Percentiles rank a stretch among this genome's conserved stretches.
Evolutionary conservation across 768 basidiomycete species (phyloP).

Genomic region (Naganishia antarctica): DNA sequence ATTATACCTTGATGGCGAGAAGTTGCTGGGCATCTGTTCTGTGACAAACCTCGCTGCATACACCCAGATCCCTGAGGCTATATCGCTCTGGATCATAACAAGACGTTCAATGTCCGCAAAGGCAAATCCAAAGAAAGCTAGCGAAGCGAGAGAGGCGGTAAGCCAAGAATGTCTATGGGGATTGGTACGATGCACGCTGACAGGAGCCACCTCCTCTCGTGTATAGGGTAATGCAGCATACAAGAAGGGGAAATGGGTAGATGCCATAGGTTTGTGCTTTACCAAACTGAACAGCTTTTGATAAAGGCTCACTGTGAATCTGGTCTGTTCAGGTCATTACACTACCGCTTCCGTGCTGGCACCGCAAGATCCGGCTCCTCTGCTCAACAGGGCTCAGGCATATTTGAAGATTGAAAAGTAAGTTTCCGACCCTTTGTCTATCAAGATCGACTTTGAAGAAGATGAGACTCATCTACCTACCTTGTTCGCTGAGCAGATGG

Average conservation of each 20-base stretch:
- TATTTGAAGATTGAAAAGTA: conserved; percentile 94
- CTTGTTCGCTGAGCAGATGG: no score
- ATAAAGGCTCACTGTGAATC: neutral
- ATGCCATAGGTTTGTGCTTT: conserved; percentile 62
- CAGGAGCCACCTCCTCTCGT: neutral
- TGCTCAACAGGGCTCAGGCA: conserved; percentile 82
- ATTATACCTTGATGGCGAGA: no score
- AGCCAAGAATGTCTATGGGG: neutral
- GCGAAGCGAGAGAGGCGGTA: conserved; percentile 17
- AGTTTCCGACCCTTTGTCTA: no score
- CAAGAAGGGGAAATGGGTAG: conserved; percentile 70
- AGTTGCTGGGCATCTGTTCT: no score
- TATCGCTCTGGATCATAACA: neutral
- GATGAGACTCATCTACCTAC: no score
- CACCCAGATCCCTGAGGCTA: no score
- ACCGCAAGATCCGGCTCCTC: conserved; percentile 66
- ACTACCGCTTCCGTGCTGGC: conserved; percentile 72
- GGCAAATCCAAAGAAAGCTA: neutral
- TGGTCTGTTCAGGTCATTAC: conserved; percentile 59
- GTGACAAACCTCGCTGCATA: no score
- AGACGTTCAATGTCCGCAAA: neutral
- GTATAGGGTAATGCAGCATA: conserved; percentile 79
- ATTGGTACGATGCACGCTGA: neutral
- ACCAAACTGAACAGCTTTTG: no score
- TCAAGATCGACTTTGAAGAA: no score